These are phyloP conservation scores for Penicillium sclerotigenum DNA, from an alignment of 2,329 filamentous ascomycete genomes.

Conservation along the genomic window DNA sequence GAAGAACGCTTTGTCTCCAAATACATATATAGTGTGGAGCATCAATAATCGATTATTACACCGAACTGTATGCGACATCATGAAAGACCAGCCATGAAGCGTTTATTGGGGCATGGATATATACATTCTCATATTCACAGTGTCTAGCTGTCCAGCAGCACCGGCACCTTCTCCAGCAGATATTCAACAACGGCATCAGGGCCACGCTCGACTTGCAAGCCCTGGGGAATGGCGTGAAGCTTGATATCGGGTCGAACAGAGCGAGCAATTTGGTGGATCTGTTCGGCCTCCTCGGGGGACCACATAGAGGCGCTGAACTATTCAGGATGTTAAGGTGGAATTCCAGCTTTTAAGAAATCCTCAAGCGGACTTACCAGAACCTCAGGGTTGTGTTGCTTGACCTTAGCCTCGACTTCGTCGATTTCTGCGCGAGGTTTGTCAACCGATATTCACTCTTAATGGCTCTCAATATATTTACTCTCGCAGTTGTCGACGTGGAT, in stretches of 20 bases:
- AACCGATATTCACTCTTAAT: not conserved
- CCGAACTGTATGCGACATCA: not conserved
- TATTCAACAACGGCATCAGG: constrained; percentile 45
- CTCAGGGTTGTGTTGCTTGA: constrained; percentile 53
- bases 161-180: constrained; percentile 41
- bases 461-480: constrained; percentile 43
- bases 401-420: constrained; percentile 55
- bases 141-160: constrained; percentile 34
- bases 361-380: constrained; percentile 47
- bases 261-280: constrained; percentile 39
- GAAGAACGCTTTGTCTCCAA: not conserved
- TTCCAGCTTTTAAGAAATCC: not conserved
- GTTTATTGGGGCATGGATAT: not conserved
- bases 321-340: constrained; percentile 6
- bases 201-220: constrained; percentile 43
- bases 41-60: not conserved
- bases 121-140: not conserved
- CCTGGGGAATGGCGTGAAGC: constrained; percentile 43
- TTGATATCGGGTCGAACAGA: constrained; percentile 41
- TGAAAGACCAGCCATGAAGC: not conserved
- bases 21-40: not conserved
- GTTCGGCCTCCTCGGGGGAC: constrained; percentile 42
- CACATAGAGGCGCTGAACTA: constrained; percentile 64
- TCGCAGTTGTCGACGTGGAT: constrained; percentile 61
- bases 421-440: constrained; percentile 36